Conservation (phyloP, 441 rosid species). For the Croton setiger region DNA sequence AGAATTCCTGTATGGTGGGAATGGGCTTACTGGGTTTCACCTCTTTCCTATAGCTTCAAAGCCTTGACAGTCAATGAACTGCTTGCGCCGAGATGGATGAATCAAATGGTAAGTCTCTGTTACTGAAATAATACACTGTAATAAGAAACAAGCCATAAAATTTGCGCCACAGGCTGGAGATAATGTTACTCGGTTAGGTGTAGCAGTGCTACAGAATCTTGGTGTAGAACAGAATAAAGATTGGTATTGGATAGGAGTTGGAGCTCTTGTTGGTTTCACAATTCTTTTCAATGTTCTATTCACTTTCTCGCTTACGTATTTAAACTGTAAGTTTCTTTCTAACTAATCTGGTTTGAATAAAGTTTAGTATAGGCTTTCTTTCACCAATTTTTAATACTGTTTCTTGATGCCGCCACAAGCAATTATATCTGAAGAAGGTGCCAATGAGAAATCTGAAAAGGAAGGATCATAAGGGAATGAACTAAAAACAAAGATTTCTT, state of each 20-base stretch:
- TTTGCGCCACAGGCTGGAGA: constrained; percentile 39
- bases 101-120: constrained; percentile 18
- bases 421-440: constrained; percentile 46
- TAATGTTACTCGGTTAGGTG: not conserved
- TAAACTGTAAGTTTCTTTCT: constrained; percentile 48
- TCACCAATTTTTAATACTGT: not conserved
- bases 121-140: constrained; percentile 23
- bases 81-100: constrained; percentile 77
- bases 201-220: constrained; percentile 15
- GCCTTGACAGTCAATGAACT: constrained; percentile 67
- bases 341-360: not conserved
- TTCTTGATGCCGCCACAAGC: constrained; percentile 41
- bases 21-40: constrained; percentile 84
- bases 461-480: constrained; percentile 18
- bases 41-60: constrained; percentile 62
- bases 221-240: constrained; percentile 37
- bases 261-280: constrained; percentile 46
- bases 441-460: constrained; percentile 23
- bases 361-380: not conserved
- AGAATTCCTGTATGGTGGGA: constrained; percentile 59
- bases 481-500: constrained; percentile 24
- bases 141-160: constrained; percentile 7
- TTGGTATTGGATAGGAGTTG: constrained; percentile 70
- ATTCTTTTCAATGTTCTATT: constrained; percentile 51
- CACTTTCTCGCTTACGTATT: constrained; percentile 51